Evolutionary conservation across 78 protist species (phyloP).

Genomic region (Dictyostelium brefeldianum): DNA sequence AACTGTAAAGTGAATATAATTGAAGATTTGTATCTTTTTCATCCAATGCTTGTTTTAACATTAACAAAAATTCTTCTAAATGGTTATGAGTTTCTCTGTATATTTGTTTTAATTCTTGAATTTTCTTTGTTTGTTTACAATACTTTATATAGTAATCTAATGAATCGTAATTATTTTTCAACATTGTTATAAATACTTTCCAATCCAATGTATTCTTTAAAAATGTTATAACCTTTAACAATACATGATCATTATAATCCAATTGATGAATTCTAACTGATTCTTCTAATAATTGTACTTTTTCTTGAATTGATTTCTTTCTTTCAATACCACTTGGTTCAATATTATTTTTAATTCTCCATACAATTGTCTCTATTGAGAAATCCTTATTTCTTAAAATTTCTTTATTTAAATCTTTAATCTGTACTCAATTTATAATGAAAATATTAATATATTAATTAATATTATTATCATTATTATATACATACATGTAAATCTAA

Average conservation of each 20-base stretch:
- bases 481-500: slow-evolving; percentile 10
- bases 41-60: slow-evolving; percentile 10
- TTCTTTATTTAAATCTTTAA: slow-evolving; percentile 37
- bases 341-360: slow-evolving; percentile 16
- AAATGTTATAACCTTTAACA: slow-evolving; percentile 40
- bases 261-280: slow-evolving; percentile 16
- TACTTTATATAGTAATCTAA: slow-evolving; percentile 59
- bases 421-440: background rate
- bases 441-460: background rate
- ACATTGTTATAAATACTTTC: slow-evolving; percentile 34
- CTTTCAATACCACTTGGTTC: slow-evolving; percentile 65
- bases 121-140: slow-evolving; percentile 21
- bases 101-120: slow-evolving; percentile 11
- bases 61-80: slow-evolving; percentile 55
- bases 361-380: slow-evolving; percentile 16
- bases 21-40: slow-evolving; percentile 28
- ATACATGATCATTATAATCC: slow-evolving; percentile 23
- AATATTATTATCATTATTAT: no score
- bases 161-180: slow-evolving; percentile 27
- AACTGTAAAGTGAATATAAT: background rate
- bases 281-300: slow-evolving; percentile 10
- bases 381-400: slow-evolving; percentile 24
- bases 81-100: slow-evolving; percentile 47
- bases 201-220: slow-evolving; percentile 20
- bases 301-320: slow-evolving; percentile 41